phyloP scores from a whole-genome alignment of 148 eudicot species.

The Vaccinium corymbosum region DNA sequence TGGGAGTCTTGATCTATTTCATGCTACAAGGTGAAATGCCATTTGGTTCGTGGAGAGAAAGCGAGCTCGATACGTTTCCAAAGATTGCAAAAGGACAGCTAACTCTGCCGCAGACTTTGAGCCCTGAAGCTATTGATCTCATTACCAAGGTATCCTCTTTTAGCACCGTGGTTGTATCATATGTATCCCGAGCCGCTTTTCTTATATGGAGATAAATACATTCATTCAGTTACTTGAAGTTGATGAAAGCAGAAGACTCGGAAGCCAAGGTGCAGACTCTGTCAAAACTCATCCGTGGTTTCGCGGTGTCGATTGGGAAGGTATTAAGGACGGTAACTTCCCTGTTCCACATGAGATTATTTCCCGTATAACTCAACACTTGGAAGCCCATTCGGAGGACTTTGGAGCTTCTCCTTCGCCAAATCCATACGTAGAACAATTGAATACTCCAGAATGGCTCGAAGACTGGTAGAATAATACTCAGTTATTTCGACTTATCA shows the following conservation, averaged over 20 bases:
- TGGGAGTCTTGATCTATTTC: conserved; percentile 83
- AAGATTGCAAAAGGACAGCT: conserved; percentile 88
- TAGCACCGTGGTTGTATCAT: neutral
- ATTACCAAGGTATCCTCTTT: conserved; percentile 57
- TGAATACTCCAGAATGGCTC: conserved; percentile 75
- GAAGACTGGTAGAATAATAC: conserved; percentile 67
- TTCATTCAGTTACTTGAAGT: conserved; percentile 69
- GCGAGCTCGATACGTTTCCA: conserved; percentile 77
- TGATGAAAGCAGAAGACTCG: conserved; percentile 76
- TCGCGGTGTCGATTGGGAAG: conserved; percentile 60
- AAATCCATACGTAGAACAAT: conserved; percentile 35
- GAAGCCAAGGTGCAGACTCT: conserved; percentile 57
- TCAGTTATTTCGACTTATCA: neutral
- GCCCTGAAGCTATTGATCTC: conserved; percentile 72
- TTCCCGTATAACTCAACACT: conserved; percentile 53
- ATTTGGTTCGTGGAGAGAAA: conserved; percentile 95
- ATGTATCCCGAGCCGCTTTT: neutral
- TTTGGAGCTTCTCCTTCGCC: conserved; percentile 41
- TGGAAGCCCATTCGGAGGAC: conserved; percentile 47
- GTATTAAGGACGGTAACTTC: conserved; percentile 32
- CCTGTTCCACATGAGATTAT: conserved; percentile 60
- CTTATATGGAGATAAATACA: neutral
- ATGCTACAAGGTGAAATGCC: conserved; percentile 99
- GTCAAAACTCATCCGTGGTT: conserved; percentile 86
- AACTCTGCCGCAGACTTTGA: conserved; percentile 61